Evolutionary conservation across 495 filamentous ascomycete species (phyloP).

Genomic region (Aspergillus steynii): DNA sequence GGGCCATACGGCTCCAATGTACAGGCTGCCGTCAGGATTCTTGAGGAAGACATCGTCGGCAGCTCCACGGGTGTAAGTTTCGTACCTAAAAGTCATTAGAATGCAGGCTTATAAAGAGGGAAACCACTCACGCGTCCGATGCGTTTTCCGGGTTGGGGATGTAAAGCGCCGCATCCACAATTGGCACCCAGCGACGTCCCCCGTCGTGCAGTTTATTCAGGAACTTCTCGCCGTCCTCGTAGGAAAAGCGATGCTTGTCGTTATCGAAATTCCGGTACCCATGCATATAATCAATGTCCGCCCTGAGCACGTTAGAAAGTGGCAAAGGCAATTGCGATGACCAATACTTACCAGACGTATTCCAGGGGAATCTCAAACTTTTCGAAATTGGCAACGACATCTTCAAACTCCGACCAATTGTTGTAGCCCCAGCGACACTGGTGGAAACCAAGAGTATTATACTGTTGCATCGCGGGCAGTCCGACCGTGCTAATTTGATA

Average conservation of each 20-base stretch:
- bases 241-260: constrained; percentile 51
- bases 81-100: constrained; percentile 46
- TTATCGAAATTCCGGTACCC: constrained; percentile 60
- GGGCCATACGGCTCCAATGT: constrained; percentile 67
- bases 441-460: constrained; percentile 63
- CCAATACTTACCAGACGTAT: constrained; percentile 61
- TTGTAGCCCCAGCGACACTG: constrained; percentile 68
- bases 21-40: constrained; percentile 60
- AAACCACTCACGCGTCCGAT: constrained; percentile 57
- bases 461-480: constrained; percentile 63
- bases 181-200: constrained; percentile 76
- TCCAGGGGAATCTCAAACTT: constrained; percentile 62
- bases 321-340: not conserved
- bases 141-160: constrained; percentile 71
- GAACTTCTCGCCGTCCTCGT: constrained; percentile 57
- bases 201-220: constrained; percentile 62
- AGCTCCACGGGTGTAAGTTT: constrained; percentile 66
- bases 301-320: constrained; percentile 33
- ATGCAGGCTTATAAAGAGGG: not conserved
- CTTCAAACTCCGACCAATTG: constrained; percentile 55
- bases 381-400: constrained; percentile 59
- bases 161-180: constrained; percentile 83
- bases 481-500: constrained; percentile 58
- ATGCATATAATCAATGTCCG: constrained; percentile 61
- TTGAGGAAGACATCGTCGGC: constrained; percentile 61